Percentiles rank a stretch among this genome's conserved stretches.
phyloP scores from a whole-genome alignment of 495 filamentous ascomycete genomes.

The Tuber aestivum region DNA sequence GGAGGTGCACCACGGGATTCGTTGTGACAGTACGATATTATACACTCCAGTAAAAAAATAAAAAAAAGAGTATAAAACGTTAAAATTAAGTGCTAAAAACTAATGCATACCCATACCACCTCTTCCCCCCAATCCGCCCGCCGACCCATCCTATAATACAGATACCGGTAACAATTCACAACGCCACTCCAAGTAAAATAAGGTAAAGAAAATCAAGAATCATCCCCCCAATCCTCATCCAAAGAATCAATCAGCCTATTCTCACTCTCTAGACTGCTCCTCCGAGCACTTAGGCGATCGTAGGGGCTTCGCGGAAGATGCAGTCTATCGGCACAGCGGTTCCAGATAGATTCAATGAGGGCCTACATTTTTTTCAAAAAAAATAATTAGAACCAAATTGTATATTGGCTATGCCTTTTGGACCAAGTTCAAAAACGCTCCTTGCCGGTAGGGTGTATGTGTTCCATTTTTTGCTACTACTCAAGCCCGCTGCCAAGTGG shows the following conservation, averaged over 20 bases:
- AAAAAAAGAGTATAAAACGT: not conserved
- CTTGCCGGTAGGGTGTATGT: not conserved
- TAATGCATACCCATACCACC: not conserved
- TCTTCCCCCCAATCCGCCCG: not conserved
- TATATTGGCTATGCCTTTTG: not conserved
- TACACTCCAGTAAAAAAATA: not conserved
- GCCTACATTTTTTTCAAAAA: not conserved
- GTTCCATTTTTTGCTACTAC: not conserved
- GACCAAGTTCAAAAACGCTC: not conserved
- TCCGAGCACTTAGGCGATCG: constrained; percentile 24
- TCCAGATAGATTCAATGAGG: not conserved
- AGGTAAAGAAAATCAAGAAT: constrained; percentile 10
- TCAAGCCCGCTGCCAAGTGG: not conserved
- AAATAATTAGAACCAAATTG: not conserved
- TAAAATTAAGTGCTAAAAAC: not conserved
- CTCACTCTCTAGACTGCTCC: constrained; percentile 65
- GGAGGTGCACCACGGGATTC: not conserved
- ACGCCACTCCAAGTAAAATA: not conserved
- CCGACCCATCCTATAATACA: not conserved
- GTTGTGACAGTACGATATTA: not conserved
- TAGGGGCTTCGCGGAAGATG: not conserved
- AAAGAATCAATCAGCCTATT: constrained; percentile 92
- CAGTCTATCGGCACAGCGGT: not conserved
- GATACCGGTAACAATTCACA: not conserved
- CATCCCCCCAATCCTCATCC: constrained; percentile 82